Conservation (phyloP, 148 eudicot species). For the Arctostaphylos glauca region DNA sequence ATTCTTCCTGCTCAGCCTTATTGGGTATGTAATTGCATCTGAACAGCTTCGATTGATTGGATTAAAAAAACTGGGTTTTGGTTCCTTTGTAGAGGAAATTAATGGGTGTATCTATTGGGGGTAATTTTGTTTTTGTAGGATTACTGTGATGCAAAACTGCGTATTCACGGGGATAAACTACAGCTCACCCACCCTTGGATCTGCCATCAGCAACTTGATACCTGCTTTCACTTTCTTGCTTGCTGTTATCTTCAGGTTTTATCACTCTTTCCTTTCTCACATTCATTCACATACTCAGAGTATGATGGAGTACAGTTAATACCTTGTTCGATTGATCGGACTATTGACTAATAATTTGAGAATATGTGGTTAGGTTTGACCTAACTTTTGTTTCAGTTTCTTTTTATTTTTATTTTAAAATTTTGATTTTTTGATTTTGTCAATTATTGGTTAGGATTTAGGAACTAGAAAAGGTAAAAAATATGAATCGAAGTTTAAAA, state of each 20-base stretch:
- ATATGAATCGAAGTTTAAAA: too few relatives aligned
- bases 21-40: conserved; percentile 27
- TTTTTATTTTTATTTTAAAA: too few relatives aligned
- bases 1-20: conserved; percentile 41
- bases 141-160: conserved; percentile 41
- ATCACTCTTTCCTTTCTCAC: not conserved
- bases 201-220: conserved; percentile 49
- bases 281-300: not conserved
- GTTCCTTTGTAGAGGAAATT: not conserved
- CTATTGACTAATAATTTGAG: not conserved
- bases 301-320: not conserved
- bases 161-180: conserved; percentile 44
- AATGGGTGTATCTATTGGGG: not conserved
- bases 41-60: not conserved
- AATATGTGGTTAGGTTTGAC: not conserved
- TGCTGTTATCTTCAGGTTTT: conserved; percentile 49
- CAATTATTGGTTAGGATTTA: too few relatives aligned
- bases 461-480: too few relatives aligned
- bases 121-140: not conserved
- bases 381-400: too few relatives aligned
- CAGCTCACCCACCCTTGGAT: conserved; percentile 57
- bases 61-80: not conserved
- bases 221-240: conserved; percentile 60
- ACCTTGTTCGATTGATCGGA: not conserved
- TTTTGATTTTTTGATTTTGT: too few relatives aligned